phyloP scores from a whole-genome alignment of 2,329 filamentous ascomycete species.

The Raffaelea albimanens region DNA sequence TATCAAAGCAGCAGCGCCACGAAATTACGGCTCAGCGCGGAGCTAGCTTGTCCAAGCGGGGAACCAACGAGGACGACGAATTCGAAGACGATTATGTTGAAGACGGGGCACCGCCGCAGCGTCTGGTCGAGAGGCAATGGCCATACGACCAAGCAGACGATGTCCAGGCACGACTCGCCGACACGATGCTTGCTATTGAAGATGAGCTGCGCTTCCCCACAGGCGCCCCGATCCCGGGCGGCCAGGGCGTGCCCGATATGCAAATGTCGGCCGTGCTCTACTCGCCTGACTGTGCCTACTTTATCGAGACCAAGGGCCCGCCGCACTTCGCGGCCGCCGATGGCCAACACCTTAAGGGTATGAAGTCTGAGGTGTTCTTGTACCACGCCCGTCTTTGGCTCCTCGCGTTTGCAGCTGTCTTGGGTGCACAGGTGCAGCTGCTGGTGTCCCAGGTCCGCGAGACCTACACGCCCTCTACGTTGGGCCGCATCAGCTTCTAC shows the following conservation, averaged over 20 bases:
- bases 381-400: conserved; percentile 50
- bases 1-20: background rate
- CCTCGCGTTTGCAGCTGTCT: conserved; percentile 43
- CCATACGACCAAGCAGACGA: background rate
- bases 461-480: conserved; percentile 56
- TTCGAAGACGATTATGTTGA: conserved; percentile 17
- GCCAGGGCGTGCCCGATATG: conserved; percentile 37
- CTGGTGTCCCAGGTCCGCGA: conserved; percentile 57
- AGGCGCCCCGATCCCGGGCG: conserved; percentile 44
- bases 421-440: conserved; percentile 52
- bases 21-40: too few relatives aligned
- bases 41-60: background rate
- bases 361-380: conserved; percentile 52
- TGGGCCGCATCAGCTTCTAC: conserved; percentile 56
- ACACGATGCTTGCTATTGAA: conserved; percentile 38
- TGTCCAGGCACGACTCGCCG: conserved; percentile 12
- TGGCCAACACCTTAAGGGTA: conserved; percentile 46
- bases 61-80: background rate
- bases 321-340: conserved; percentile 42
- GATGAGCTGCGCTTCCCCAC: conserved; percentile 52
- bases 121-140: background rate
- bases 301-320: conserved; percentile 55
- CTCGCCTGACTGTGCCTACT: conserved; percentile 60
- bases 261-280: conserved; percentile 55
- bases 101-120: background rate